Percentiles rank a stretch among this genome's conserved stretches.
Conservation (phyloP, 2,329 filamentous ascomycete genomes). For the Cephalotrichum gorgonifer region DNA sequence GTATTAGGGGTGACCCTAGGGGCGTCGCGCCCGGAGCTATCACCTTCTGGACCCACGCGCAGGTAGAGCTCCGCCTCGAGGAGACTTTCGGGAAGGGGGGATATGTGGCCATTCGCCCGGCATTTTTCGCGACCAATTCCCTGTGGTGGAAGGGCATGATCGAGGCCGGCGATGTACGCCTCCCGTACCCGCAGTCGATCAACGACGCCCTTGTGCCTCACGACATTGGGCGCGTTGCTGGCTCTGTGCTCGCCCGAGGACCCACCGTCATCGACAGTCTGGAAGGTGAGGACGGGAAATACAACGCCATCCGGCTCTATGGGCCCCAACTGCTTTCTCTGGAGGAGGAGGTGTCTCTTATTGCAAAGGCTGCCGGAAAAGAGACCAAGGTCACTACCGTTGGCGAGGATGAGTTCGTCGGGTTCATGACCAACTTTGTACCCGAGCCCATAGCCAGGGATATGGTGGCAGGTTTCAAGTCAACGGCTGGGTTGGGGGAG, state of each 20-base stretch:
- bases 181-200: slow-evolving; percentile 17
- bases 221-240: slow-evolving; percentile 34
- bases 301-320: slow-evolving; percentile 19
- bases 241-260: slow-evolving; percentile 24
- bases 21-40: slow-evolving; percentile 15
- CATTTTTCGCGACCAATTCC: slow-evolving; percentile 32
- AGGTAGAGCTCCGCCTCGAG: slow-evolving; percentile 30
- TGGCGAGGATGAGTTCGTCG: background rate
- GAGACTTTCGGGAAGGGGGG: slow-evolving; percentile 15
- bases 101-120: slow-evolving; percentile 30
- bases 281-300: slow-evolving; percentile 9
- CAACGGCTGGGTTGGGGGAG: background rate
- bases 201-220: slow-evolving; percentile 28
- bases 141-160: slow-evolving; percentile 18
- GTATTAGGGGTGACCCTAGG: slow-evolving; percentile 16
- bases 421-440: background rate
- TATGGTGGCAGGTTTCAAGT: background rate
- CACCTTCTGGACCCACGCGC: slow-evolving; percentile 29
- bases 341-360: slow-evolving; percentile 15
- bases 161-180: slow-evolving; percentile 17
- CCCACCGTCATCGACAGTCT: slow-evolving; percentile 13
- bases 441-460: background rate
- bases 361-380: slow-evolving; percentile 20
- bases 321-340: slow-evolving; percentile 23
- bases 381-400: slow-evolving; percentile 10